These are phyloP conservation scores for Wickerhamiella parazyma DNA, from an alignment of 805 yeast genomes.

Conservation along the genomic window DNA sequence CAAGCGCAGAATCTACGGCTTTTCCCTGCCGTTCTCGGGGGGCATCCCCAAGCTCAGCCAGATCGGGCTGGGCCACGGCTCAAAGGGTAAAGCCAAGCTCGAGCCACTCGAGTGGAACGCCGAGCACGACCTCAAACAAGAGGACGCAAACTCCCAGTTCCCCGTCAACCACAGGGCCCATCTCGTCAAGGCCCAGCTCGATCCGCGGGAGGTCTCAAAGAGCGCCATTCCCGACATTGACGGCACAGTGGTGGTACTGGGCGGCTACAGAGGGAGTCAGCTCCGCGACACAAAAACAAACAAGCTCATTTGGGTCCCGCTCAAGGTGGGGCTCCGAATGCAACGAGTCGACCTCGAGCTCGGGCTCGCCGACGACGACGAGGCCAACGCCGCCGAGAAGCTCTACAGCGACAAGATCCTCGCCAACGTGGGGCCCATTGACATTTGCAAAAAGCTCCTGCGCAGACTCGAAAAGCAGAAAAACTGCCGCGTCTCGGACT, in stretches of 20 bases:
- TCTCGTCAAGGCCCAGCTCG: constrained; percentile 54
- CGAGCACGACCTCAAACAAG: constrained; percentile 27
- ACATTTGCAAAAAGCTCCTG: constrained; percentile 46
- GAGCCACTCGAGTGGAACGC: constrained; percentile 20
- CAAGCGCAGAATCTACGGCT: constrained; percentile 18
- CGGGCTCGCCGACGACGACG: constrained; percentile 65
- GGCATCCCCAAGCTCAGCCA: constrained; percentile 20
- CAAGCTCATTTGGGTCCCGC: constrained; percentile 73
- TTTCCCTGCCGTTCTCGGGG: constrained; percentile 48
- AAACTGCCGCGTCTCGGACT: constrained; percentile 49
- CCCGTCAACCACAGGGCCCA: constrained; percentile 53
- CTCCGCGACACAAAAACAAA: constrained; percentile 50
- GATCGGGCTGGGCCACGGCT: not conserved
- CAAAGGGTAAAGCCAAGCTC: constrained; percentile 7
- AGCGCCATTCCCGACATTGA: constrained; percentile 27
- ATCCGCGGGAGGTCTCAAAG: constrained; percentile 24
- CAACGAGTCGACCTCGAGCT: constrained; percentile 53
- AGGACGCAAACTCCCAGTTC: constrained; percentile 33
- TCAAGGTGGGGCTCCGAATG: constrained; percentile 67
- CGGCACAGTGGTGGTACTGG: constrained; percentile 70
- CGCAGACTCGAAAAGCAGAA: constrained; percentile 36
- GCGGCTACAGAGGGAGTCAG: constrained; percentile 81
- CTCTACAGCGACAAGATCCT: constrained; percentile 59
- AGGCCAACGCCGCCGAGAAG: constrained; percentile 28
- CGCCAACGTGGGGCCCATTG: constrained; percentile 81